Percentiles rank a stretch among this genome's conserved stretches.
Conservation (phyloP, 2,329 filamentous ascomycete species). For the Ascochyta fabae region DNA sequence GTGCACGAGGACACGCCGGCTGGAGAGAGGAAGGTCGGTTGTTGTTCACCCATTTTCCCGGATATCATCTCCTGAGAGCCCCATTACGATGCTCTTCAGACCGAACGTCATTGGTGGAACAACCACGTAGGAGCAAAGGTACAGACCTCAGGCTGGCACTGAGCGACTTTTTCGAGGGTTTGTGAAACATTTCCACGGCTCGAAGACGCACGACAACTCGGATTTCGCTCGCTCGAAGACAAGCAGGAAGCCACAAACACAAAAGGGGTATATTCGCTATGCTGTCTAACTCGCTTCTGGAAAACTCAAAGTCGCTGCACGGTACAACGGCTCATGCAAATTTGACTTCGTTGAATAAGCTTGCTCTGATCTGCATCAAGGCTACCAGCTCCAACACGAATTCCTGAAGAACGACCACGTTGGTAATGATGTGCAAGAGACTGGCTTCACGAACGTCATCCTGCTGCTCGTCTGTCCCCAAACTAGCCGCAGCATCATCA, state of each 20-base stretch:
- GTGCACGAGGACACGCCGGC: constrained; percentile 30
- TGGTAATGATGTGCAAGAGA: constrained; percentile 58
- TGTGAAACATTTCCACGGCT: constrained; percentile 7
- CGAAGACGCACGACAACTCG: neutral
- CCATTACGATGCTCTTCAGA: constrained; percentile 5
- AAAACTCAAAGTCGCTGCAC: constrained; percentile 7
- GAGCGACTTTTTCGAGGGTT: neutral
- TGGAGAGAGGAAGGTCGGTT: constrained; percentile 10
- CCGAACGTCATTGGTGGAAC: constrained; percentile 13
- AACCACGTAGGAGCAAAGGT: constrained; percentile 2
- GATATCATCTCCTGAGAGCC: constrained; percentile 14
- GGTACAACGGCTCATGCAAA: constrained; percentile 37
- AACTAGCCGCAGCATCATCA: constrained; percentile 23
- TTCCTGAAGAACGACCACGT: constrained; percentile 58
- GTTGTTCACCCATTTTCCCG: constrained; percentile 16
- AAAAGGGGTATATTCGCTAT: constrained; percentile 34
- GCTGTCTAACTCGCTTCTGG: constrained; percentile 12
- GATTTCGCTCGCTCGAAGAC: neutral
- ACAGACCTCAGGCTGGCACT: constrained; percentile 6
- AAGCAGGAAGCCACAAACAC: constrained; percentile 5
- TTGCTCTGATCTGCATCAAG: constrained; percentile 56
- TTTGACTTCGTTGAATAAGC: constrained; percentile 55
- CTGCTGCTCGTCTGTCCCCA: constrained; percentile 24
- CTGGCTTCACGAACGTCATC: constrained; percentile 51
- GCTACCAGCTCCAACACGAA: constrained; percentile 58